Percentiles rank a stretch among this genome's conserved stretches.
phyloP scores from a whole-genome alignment of 2,329 filamentous ascomycete species.

The Apiospora pterosperma region DNA sequence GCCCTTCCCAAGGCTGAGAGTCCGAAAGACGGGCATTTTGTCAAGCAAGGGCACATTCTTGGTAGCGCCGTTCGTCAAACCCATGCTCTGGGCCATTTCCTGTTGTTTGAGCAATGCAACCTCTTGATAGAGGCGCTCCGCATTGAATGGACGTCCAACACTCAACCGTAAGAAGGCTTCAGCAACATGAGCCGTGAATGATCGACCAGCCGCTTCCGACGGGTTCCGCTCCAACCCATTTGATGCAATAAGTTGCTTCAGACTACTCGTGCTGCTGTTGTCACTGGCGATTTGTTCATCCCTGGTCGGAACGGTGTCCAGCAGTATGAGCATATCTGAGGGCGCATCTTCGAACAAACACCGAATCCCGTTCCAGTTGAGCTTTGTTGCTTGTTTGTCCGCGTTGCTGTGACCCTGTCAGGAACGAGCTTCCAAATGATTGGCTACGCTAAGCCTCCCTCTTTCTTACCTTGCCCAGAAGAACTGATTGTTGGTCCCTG shows the following conservation, averaged over 20 bases:
- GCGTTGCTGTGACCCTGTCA: slow-evolving; percentile 47
- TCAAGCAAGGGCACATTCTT: slow-evolving; percentile 31
- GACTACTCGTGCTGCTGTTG: slow-evolving; percentile 41
- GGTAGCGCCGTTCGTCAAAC: slow-evolving; percentile 42
- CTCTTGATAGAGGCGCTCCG: slow-evolving; percentile 56
- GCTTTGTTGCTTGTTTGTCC: slow-evolving; percentile 54
- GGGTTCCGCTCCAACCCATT: slow-evolving; percentile 48
- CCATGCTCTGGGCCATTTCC: slow-evolving; percentile 38
- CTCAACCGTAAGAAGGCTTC: slow-evolving; percentile 54
- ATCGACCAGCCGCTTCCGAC: slow-evolving; percentile 42
- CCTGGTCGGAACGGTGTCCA: slow-evolving; percentile 58
- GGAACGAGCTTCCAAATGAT: slow-evolving; percentile 18
- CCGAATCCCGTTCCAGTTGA: slow-evolving; percentile 62
- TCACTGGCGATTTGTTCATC: slow-evolving; percentile 37
- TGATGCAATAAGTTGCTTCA: slow-evolving; percentile 63
- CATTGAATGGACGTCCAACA: slow-evolving; percentile 51
- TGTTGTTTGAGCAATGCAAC: slow-evolving; percentile 42
- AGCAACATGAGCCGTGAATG: slow-evolving; percentile 56
- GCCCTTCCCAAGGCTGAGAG: slow-evolving; percentile 50
- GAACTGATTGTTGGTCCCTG: slow-evolving; percentile 56
- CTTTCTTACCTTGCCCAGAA: slow-evolving; percentile 64
- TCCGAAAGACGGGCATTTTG: slow-evolving; percentile 50
- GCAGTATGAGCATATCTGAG: slow-evolving; percentile 59
- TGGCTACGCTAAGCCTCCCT: not conserved
- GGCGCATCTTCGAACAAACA: slow-evolving; percentile 60